phyloP scores from a whole-genome alignment of 164 flowering plant genomes.

The Magnolia changhungtana region DNA sequence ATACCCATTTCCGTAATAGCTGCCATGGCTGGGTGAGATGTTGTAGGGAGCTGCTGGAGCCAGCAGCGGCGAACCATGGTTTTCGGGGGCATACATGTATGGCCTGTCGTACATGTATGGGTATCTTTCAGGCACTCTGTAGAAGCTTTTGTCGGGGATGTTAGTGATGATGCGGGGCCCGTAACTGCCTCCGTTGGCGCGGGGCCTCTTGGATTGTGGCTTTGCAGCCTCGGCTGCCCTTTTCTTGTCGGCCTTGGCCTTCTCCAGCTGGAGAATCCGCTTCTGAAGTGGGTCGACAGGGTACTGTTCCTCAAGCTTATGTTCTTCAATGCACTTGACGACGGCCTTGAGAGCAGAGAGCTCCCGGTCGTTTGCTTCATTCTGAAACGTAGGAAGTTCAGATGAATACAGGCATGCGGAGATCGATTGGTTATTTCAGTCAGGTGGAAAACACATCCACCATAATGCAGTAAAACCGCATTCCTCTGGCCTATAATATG shows the following conservation, averaged over 20 bases:
- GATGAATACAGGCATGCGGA: neutral
- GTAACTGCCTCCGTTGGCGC: conserved; percentile 64
- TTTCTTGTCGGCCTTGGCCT: conserved; percentile 93
- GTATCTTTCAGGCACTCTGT: conserved; percentile 74
- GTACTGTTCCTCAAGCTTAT: conserved; percentile 79
- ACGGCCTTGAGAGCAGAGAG: conserved; percentile 76
- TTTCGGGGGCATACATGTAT: conserved; percentile 56
- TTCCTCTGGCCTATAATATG: neutral
- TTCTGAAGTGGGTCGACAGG: conserved; percentile 76
- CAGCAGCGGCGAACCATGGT: conserved; percentile 48
- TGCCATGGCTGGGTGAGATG: conserved; percentile 61
- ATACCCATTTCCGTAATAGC: conserved; percentile 79
- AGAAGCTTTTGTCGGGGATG: conserved; percentile 53
- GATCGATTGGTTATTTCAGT: neutral
- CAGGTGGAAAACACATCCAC: neutral
- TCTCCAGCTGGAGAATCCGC: conserved; percentile 69
- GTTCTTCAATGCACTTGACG: conserved; percentile 87
- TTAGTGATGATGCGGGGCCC: conserved; percentile 48
- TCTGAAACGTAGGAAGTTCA: conserved; percentile 35
- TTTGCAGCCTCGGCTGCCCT: conserved; percentile 75
- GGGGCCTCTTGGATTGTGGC: conserved; percentile 94
- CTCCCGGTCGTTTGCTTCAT: conserved; percentile 79
- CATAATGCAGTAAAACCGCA: neutral
- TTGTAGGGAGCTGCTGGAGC: conserved; percentile 53
- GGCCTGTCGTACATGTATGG: conserved; percentile 69